Percentiles rank a stretch among this genome's conserved stretches.
These are phyloP conservation scores for Lactarius quietus DNA, from an alignment of 768 basidiomycete genomes.

Conservation along the genomic window DNA sequence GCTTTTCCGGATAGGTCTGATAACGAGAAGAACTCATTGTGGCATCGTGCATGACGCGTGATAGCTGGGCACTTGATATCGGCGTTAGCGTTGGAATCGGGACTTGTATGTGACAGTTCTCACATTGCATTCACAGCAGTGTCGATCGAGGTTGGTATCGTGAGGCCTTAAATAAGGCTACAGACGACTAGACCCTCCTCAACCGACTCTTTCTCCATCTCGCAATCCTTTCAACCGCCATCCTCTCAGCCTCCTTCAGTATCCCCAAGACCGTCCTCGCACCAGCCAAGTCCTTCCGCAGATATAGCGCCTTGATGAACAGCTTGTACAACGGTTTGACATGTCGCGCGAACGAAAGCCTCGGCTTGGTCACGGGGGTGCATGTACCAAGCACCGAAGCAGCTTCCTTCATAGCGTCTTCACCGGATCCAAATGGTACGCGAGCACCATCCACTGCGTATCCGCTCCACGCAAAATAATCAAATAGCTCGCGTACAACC, in stretches of 20 bases:
- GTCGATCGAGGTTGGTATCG: no score
- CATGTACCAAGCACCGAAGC: conserved; percentile 15
- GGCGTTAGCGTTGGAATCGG: no score
- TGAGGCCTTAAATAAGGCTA: neutral
- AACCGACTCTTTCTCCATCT: neutral
- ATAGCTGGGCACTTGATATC: no score
- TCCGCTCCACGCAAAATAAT: conserved; percentile 56
- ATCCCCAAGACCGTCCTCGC: conserved; percentile 24
- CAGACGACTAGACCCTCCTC: neutral
- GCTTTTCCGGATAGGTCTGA: no score
- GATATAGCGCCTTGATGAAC: conserved; percentile 25
- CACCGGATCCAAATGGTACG: conserved; percentile 18
- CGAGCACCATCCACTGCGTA: conserved; percentile 40
- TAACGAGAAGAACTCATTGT: neutral
- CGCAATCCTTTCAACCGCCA: conserved; percentile 12
- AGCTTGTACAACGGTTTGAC: conserved; percentile 25
- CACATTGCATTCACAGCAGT: no score
- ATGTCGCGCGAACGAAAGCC: conserved; percentile 21
- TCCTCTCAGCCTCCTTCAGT: conserved; percentile 21
- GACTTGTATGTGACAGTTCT: neutral
- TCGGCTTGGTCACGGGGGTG: conserved; percentile 3
- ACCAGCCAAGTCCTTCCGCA: conserved; percentile 21
- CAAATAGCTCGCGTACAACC: conserved; percentile 56
- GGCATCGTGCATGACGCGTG: neutral
- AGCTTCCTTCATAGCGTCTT: conserved; percentile 9